These are phyloP conservation scores for Litchi chinensis DNA, from an alignment of 345 rosid genomes.

Conservation along the genomic window DNA sequence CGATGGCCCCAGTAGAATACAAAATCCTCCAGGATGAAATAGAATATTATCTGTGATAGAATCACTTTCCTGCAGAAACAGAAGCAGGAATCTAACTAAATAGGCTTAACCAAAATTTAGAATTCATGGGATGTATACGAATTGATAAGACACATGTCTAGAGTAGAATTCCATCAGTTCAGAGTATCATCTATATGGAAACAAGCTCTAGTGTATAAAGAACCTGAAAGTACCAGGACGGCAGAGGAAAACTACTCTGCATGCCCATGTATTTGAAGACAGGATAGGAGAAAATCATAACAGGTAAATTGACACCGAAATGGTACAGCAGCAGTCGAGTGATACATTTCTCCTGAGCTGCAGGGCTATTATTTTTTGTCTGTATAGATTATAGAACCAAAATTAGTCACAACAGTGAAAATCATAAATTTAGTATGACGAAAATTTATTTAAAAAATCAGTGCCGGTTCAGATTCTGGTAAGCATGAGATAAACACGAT, in stretches of 20 bases:
- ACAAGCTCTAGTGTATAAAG: constrained; percentile 58
- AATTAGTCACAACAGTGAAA: constrained; percentile 19
- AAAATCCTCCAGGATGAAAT: constrained; percentile 95
- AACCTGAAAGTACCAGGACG: constrained; percentile 99
- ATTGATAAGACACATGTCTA: not conserved
- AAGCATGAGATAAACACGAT: not conserved
- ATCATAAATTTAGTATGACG: not conserved
- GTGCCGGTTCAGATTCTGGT: not conserved
- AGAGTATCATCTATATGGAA: constrained; percentile 29
- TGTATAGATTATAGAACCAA: constrained; percentile 35
- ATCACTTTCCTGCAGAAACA: constrained; percentile 70
- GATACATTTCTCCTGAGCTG: constrained; percentile 94
- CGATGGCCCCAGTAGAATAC: constrained; percentile 99
- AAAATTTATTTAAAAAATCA: not conserved
- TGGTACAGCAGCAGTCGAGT: constrained; percentile 78
- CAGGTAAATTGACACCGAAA: constrained; percentile 84
- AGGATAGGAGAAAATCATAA: constrained; percentile 83
- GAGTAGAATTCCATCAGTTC: constrained; percentile 20
- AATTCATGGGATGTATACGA: not conserved
- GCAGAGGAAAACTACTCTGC: constrained; percentile 88
- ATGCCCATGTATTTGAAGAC: constrained; percentile 96
- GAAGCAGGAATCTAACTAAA: constrained; percentile 13
- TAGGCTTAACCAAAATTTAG: constrained; percentile 7
- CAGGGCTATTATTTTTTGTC: constrained; percentile 78
- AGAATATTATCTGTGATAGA: constrained; percentile 73